These are phyloP conservation scores for Odonthalia washingtoniensis DNA, from an alignment of 31 red algal species.

Conservation along the genomic window DNA sequence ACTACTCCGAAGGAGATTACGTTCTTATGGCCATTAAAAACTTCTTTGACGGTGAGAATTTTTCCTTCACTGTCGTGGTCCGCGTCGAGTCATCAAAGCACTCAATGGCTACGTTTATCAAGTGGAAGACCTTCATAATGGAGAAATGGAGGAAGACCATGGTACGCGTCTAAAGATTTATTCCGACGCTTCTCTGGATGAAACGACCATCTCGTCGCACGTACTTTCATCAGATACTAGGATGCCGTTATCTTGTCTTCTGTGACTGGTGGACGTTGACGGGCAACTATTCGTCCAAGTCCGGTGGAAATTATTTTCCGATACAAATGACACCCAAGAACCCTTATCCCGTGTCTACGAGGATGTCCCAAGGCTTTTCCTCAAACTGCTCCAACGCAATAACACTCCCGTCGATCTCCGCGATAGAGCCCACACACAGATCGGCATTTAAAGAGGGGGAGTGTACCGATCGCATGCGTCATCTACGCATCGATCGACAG, in stretches of 20 bases:
- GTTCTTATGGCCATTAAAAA: constrained; percentile 29
- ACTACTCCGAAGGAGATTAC: constrained; percentile 29
- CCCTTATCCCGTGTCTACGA: constrained; percentile 16
- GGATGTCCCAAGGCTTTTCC: constrained; percentile 29
- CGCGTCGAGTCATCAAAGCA: constrained; percentile 29
- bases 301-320: constrained; percentile 18
- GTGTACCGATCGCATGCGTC: too few relatives aligned
- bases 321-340: constrained; percentile 6
- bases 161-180: constrained; percentile 31
- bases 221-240: neutral
- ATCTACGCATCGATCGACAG: too few relatives aligned
- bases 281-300: neutral
- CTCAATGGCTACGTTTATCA: constrained; percentile 39
- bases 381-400: neutral
- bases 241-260: constrained; percentile 17
- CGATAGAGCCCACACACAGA: neutral
- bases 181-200: constrained; percentile 12
- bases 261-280: constrained; percentile 10
- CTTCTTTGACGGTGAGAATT: constrained; percentile 21
- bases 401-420: neutral
- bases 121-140: constrained; percentile 37
- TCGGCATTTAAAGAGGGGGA: constrained; percentile 14
- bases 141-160: neutral
- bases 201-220: neutral
- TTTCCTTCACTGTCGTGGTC: neutral